phyloP scores from a whole-genome alignment of 2,329 filamentous ascomycete species.

The Exophiala sp. region DNA sequence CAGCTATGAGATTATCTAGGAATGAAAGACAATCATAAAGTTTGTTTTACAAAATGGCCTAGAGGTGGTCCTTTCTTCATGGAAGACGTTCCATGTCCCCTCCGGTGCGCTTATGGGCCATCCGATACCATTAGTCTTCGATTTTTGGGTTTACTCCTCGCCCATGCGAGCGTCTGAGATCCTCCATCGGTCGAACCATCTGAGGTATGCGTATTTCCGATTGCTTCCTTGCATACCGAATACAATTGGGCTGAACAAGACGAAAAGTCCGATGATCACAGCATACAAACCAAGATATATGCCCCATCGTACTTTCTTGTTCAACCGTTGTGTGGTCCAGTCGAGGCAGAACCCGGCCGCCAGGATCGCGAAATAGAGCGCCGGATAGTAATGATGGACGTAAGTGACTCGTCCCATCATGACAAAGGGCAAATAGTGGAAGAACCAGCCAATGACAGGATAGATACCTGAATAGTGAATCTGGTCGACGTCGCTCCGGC shows the following conservation, averaged over 20 bases:
- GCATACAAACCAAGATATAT: constrained; percentile 71
- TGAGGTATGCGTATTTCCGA: constrained; percentile 81
- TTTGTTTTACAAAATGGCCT: constrained; percentile 6
- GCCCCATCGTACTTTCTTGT: constrained; percentile 57
- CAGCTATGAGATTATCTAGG: background rate
- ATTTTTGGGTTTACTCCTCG: background rate
- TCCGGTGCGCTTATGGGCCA: background rate
- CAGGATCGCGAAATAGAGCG: constrained; percentile 93
- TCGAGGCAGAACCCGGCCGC: constrained; percentile 81
- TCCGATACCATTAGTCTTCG: background rate
- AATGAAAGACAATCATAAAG: background rate
- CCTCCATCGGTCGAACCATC: constrained; percentile 86
- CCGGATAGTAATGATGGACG: constrained; percentile 98
- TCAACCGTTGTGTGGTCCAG: constrained; percentile 67
- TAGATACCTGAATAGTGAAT: constrained; percentile 93
- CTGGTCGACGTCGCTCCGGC: constrained; percentile 73
- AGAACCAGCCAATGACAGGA: constrained; percentile 85
- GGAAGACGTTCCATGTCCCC: background rate
- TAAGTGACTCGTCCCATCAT: constrained; percentile 99
- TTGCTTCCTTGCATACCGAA: constrained; percentile 90
- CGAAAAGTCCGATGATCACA: constrained; percentile 68
- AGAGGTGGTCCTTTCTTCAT: background rate
- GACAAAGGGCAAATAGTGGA: constrained; percentile 93
- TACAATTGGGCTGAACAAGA: constrained; percentile 86
- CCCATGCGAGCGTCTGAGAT: constrained; percentile 57